Percentiles rank a stretch among this genome's conserved stretches.
These are phyloP conservation scores for Acanthamoeba castellanii DNA, from an alignment of 208 protist genomes.

Conservation along the genomic window DNA sequence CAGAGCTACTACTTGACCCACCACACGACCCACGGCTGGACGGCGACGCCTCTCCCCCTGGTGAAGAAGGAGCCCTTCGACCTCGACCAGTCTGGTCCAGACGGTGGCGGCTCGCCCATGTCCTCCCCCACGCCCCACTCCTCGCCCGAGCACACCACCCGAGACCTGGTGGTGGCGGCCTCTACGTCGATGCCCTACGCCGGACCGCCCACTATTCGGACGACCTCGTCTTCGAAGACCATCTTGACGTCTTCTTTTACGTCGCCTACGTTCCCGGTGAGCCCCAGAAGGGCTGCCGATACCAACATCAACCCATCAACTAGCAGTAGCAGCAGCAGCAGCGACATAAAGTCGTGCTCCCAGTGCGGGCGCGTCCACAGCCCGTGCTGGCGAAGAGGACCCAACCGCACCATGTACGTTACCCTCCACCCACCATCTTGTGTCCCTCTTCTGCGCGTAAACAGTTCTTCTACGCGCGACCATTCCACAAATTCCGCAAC, in stretches of 20 bases:
- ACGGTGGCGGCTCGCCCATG: not conserved
- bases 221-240: no score
- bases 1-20: not conserved
- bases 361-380: not conserved
- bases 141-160: not conserved
- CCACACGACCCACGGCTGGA: not conserved
- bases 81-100: no score
- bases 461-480: not conserved
- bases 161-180: no score
- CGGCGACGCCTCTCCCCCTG: not conserved
- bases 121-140: not conserved
- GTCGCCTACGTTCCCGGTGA: not conserved
- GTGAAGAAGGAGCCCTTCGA: not conserved
- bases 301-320: not conserved
- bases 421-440: not conserved
- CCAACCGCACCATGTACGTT: conserved; percentile 25
- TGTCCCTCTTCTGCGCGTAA: not conserved
- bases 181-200: no score
- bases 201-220: not conserved
- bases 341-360: not conserved
- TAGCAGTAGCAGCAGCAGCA: not conserved
- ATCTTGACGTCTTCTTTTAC: no score
- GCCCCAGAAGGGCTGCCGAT: not conserved
- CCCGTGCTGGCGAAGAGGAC: conserved; percentile 17
- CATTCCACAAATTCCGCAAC: not conserved